These are phyloP conservation scores for Candida boleticola DNA, from an alignment of 805 yeast genomes.

Conservation along the genomic window DNA sequence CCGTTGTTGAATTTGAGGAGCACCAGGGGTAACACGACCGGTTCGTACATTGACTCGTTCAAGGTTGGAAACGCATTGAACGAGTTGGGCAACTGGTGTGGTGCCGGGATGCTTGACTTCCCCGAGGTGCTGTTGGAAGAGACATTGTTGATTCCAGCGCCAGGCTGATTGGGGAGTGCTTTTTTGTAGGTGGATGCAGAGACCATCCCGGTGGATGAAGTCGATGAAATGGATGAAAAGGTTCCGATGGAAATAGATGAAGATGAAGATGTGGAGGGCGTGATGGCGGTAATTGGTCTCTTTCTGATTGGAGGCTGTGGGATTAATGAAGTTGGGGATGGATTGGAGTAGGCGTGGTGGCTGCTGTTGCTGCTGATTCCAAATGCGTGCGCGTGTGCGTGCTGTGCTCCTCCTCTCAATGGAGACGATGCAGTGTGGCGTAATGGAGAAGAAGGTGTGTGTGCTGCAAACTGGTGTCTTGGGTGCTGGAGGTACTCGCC, in stretches of 20 bases:
- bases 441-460: background rate
- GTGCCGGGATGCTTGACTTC: conserved; percentile 10
- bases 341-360: background rate
- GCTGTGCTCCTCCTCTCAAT: background rate
- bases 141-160: background rate
- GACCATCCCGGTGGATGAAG: background rate
- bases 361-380: background rate
- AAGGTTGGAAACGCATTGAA: conserved; percentile 6
- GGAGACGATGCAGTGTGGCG: background rate
- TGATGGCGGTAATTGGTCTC: conserved; percentile 1
- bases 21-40: conserved; percentile 8
- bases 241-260: conserved; percentile 1
- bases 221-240: background rate
- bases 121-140: conserved; percentile 1
- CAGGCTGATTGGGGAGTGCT: background rate
- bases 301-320: background rate
- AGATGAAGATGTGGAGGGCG: conserved; percentile 2
- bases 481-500: conserved; percentile 1
- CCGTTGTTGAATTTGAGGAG: background rate
- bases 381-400: background rate
- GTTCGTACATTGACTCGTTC: conserved; percentile 7
- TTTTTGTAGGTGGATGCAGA: conserved; percentile 2
- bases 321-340: background rate
- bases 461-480: conserved; percentile 1
- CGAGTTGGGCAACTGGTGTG: conserved; percentile 10